Evolutionary conservation across 2,329 filamentous ascomycete genomes (phyloP), one percentile per base, ranked within the genome.

Genomic region (Neoascochyta sp.): DNA sequence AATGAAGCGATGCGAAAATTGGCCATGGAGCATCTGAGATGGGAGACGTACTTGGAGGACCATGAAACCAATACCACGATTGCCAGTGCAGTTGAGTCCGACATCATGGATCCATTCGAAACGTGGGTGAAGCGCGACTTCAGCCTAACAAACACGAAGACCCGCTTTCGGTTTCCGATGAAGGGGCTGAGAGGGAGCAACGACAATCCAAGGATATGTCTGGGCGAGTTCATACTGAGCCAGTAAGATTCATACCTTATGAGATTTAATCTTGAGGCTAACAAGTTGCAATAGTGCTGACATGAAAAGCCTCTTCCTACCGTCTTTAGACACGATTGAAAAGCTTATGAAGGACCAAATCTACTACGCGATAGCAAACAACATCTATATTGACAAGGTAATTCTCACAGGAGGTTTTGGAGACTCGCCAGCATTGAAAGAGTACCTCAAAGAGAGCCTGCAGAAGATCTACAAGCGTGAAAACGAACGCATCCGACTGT

Each of bases 351-450:
- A 25, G 11, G 22, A 32, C 10, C 32, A 40, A 7, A 25, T 45
- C 10, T 6, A 20, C 5, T 16, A 29, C 8, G 39, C 44, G 3
- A 23, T 11, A 17, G 10, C 5, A 11, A 21, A 16, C 13, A 10
- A 24, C 15, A 15, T 27, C 28, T 9, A 16, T 3, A 7, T 31
- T 20, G 33, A 34, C 24, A 41, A 39, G 14, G 28, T 48, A 4
- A 27, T 43, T 7, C 17, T 45, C 5, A 35, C 35, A 4, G 42
- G 45, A 9, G 39, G 45, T 3, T 45, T 39, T n/a, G 37, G 35
- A 1, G 35, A 48, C 20, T 42, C 42, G 4, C 35, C 34, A 3
- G 34, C 33, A 10, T 33, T 45, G 5, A 27, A 25, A 16, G n/a
- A 21, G 1, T 32, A 33, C 14, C 28, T 47, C 1, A n/a, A n/a